Evolutionary conservation across 2,329 filamentous ascomycete genomes (phyloP).

Genomic region (Monosporascus sp.): DNA sequence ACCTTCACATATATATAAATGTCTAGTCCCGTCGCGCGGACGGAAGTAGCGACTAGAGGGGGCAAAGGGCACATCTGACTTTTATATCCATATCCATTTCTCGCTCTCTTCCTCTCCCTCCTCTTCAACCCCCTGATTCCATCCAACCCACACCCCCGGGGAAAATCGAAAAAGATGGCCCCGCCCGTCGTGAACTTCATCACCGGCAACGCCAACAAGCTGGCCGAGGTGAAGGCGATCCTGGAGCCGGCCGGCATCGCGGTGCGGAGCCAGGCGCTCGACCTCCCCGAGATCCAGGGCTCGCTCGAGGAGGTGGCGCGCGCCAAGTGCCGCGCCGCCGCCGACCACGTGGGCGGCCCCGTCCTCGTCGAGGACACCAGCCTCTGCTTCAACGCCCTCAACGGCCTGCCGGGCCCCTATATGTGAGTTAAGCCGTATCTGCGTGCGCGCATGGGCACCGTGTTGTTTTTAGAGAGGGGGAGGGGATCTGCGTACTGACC

Average conservation of each 20-base stretch:
- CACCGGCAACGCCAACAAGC: conserved; percentile 92
- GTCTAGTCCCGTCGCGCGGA: too few species aligned
- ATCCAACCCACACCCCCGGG: too few species aligned
- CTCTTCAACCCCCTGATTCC: too few species aligned
- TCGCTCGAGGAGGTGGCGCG: conserved; percentile 84
- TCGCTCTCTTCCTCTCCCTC: too few species aligned
- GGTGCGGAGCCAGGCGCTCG: conserved; percentile 68
- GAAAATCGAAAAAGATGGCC: conserved; percentile 21
- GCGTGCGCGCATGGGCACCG: conserved; percentile 35
- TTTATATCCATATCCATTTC: too few species aligned
- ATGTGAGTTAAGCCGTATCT: conserved; percentile 45
- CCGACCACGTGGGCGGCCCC: conserved; percentile 65
- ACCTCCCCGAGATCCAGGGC: conserved; percentile 87
- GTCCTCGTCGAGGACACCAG: conserved; percentile 96
- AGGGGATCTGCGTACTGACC: neutral
- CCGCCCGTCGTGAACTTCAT: conserved; percentile 72
- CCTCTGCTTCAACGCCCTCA: conserved; percentile 84
- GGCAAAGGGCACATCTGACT: too few species aligned
- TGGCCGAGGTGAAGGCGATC: conserved; percentile 83
- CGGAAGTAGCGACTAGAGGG: too few species aligned
- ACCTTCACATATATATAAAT: neutral
- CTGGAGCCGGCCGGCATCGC: conserved; percentile 64
- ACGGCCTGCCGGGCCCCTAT: conserved; percentile 90
- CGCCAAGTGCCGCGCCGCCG: conserved; percentile 82
- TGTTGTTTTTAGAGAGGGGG: neutral